Evolutionary conservation across 139 green algal species (phyloP), one percentile per base, ranked within the genome.

Genomic region (Chlorella ohadii): DNA sequence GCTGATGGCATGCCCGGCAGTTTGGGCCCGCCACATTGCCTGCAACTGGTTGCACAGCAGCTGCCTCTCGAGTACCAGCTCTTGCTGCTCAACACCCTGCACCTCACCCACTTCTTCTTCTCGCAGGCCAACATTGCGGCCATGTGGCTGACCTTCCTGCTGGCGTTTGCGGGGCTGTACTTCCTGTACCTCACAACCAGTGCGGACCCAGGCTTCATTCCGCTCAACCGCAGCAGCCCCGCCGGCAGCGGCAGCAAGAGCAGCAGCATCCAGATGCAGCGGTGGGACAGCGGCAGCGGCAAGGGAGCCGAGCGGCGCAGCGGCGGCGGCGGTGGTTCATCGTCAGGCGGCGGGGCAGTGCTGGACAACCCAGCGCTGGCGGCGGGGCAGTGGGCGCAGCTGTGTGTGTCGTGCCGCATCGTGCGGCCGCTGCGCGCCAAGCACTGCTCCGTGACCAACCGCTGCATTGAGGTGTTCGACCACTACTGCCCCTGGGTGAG

Each of bases 401-500:
- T 99, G 68, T 98, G 96, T 82, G 93, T 97, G 31, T 95, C 91
- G 4, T 99, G 96, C 91, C 94, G 93, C 86, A 95, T 98, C 57
- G 95, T 99, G 81, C 89, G 94, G 31, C 96, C 96, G 28, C 90
- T 98, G 81, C 91, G 96, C 0, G 91, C 96, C 31, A 99, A 99
- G 90, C 96, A 99, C 91, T 98, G 94, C 92, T 75, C 86, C 11
- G 85, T 97, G 36, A 96, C 90, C 5, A 91, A 96, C 56, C 93
- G 96, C 68, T 99, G 96, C 87, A 92, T 98, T 17, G 91, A 96
- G 84, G 84, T 89, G 61, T 99, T 99, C 88, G 97, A 99, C 87
- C 97, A 99, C 88, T 98, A 96, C 90, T 99, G 97, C 91, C 97
- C 97, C 36, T 99, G 96, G 96, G 94, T 98, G 44, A 86, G 84